These are phyloP conservation scores for Penicillium sp. DNA, from an alignment of 2,329 filamentous ascomycete genomes.

Conservation along the genomic window DNA sequence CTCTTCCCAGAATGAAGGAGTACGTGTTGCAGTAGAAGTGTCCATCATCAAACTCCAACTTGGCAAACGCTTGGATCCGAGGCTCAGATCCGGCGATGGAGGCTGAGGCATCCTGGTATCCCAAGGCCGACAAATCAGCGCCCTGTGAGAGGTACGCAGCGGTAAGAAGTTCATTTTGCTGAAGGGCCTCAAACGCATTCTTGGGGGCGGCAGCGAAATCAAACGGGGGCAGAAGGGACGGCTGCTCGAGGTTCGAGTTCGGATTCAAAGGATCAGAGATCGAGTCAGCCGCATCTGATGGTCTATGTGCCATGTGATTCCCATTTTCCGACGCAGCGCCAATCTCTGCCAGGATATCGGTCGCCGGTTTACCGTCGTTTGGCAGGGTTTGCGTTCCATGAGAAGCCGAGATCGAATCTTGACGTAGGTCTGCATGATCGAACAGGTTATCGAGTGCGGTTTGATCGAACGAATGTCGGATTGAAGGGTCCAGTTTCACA, in stretches of 20 bases:
- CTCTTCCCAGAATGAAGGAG: constrained; percentile 57
- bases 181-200: constrained; percentile 34
- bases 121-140: constrained; percentile 32
- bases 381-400: constrained; percentile 15
- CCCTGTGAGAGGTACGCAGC: constrained; percentile 36
- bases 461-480: constrained; percentile 8
- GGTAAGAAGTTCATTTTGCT: constrained; percentile 38
- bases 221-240: constrained; percentile 34
- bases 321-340: constrained; percentile 9
- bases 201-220: constrained; percentile 31
- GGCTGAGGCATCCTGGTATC: constrained; percentile 32
- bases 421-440: constrained; percentile 8
- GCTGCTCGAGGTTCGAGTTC: constrained; percentile 28
- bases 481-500: constrained; percentile 14
- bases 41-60: constrained; percentile 59
- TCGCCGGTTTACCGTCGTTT: constrained; percentile 15
- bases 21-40: constrained; percentile 62
- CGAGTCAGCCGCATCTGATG: constrained; percentile 25
- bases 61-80: constrained; percentile 55
- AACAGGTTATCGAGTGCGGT: constrained; percentile 1
- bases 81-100: constrained; percentile 41
- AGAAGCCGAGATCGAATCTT: constrained; percentile 12
- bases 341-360: constrained; percentile 14
- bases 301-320: constrained; percentile 6
- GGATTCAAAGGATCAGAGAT: constrained; percentile 33